Evolutionary conservation across 371 early-diverging fungal genomes (phyloP), one percentile per base, ranked within the genome.

Genomic region (Actinomortierella ambigua): DNA sequence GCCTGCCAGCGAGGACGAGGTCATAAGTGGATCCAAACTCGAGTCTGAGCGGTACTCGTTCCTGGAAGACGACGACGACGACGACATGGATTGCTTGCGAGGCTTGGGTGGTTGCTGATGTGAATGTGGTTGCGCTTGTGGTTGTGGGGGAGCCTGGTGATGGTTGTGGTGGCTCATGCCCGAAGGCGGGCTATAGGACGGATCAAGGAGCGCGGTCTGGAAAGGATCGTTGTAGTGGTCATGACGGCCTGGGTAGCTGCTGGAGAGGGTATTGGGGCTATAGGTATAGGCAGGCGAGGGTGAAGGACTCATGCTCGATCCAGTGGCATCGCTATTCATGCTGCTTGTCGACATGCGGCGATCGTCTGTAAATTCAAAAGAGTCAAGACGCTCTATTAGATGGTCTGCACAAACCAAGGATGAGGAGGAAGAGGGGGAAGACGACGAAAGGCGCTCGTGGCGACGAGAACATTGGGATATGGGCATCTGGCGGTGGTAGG

Each of bases 271-370:
- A 15, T 48, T 23, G 20, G 42, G 55, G 57, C 52, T 71, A 34
- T 62, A 71, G 2, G 71, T 54, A 46, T 65, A 71, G 8, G 39
- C 43, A n/a, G 62, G 58, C 18, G 69, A 59, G 23, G 71, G 65
- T n/a, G 71, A 65, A 17, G 71, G 63, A 29, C 71, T 71, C 44
- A 61, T 58, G 26, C 71, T 71, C 9, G 71, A 71, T 34, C 34
- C 34, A 34, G 34, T 34, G 4, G 11, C 7, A 56, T 65, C 57
- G 42, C 71, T 71, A 18, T 61, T 71, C 1, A 59, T 51, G 23
- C 71, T 71, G 48, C 71, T 61, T 5, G 65, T 55, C 8, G 71
- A 71, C 65, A 71, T 53, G 22, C 71, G 50, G 48, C 71, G 71
- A 51, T 71, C 65, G 20, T 65, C 61, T 17, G 27, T 53, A 11